Percentiles rank a stretch among this genome's conserved stretches.
phyloP scores from a whole-genome alignment of 441 rosid genomes.

The Codiaeum variegatum region DNA sequence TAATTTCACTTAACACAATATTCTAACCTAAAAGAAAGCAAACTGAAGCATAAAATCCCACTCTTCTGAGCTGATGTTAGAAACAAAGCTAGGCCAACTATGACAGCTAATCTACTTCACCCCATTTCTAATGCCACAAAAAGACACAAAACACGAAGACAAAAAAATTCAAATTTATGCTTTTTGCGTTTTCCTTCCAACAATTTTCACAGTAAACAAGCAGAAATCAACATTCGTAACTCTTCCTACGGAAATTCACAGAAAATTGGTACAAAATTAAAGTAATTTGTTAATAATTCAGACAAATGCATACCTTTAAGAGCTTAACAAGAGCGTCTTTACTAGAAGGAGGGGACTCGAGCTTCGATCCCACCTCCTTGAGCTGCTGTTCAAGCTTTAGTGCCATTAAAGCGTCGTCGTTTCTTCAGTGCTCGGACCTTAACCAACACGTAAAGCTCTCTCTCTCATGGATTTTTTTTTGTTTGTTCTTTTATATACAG shows the following conservation, averaged over 20 bases:
- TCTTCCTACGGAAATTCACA: constrained; percentile 13
- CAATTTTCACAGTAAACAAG: constrained; percentile 4
- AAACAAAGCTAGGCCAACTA: neutral
- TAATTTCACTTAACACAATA: neutral
- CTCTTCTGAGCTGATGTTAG: neutral
- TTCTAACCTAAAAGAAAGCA: constrained; percentile 1
- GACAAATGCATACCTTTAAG: constrained; percentile 56
- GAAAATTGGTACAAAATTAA: constrained; percentile 2
- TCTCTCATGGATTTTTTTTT: constrained; percentile 12
- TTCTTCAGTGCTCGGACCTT: neutral
- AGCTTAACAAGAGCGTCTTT: constrained; percentile 86
- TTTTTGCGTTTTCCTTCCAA: constrained; percentile 6
- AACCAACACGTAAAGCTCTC: neutral
- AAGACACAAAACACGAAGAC: constrained; percentile 3
- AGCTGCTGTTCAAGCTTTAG: constrained; percentile 63
- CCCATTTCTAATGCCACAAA: constrained; percentile 4
- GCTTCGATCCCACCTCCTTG: constrained; percentile 89
- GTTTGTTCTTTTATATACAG: constrained; percentile 3
- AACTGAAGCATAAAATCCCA: constrained; percentile 11
- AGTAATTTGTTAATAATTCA: constrained; percentile 9
- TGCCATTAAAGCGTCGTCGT: constrained; percentile 41
- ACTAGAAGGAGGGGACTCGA: constrained; percentile 62
- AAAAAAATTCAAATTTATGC: constrained; percentile 8
- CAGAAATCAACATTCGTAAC: neutral
- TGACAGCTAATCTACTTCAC: neutral